Conservation (phyloP, 768 basidiomycete genomes). For the Panellus pusillus region DNA sequence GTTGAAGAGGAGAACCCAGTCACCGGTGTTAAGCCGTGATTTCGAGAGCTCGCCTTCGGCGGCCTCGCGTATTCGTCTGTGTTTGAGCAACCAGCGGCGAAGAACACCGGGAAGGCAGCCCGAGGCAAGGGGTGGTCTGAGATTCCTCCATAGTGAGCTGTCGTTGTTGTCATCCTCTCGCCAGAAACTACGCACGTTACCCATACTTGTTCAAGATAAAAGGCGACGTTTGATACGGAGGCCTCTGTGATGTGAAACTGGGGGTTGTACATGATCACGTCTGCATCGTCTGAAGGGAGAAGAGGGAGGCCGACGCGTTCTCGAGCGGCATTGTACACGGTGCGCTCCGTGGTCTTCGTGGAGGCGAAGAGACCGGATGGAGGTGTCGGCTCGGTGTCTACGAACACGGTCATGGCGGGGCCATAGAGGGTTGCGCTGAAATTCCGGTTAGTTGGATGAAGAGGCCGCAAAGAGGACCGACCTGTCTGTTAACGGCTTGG, state of each 20-base stretch:
- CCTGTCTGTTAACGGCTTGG: constrained; percentile 21
- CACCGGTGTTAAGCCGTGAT: constrained; percentile 48
- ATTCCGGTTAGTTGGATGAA: neutral
- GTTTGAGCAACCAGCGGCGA: constrained; percentile 67
- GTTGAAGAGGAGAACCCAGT: constrained; percentile 71
- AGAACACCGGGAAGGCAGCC: constrained; percentile 77
- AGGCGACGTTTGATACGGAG: constrained; percentile 71
- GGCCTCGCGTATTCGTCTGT: constrained; percentile 55
- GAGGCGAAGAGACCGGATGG: constrained; percentile 53
- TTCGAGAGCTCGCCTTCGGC: constrained; percentile 40
- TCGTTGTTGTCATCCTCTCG: too few species aligned
- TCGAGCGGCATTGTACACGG: constrained; percentile 64
- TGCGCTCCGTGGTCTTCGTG: constrained; percentile 71
- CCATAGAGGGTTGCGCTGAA: constrained; percentile 23
- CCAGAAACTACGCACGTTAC: constrained; percentile 38
- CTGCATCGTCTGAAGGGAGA: constrained; percentile 34
- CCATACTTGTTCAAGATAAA: constrained; percentile 60
- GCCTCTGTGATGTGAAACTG: constrained; percentile 57
- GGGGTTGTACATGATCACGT: constrained; percentile 66
- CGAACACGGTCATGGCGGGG: constrained; percentile 43
- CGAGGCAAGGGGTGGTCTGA: constrained; percentile 44
- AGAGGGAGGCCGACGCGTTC: constrained; percentile 47
- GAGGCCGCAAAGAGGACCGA: neutral
- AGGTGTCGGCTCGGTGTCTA: constrained; percentile 57
- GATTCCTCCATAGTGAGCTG: too few species aligned